These are phyloP conservation scores for Aphanomyces cochlioides DNA, from an alignment of 352 stramenopile genomes.

Conservation along the genomic window DNA sequence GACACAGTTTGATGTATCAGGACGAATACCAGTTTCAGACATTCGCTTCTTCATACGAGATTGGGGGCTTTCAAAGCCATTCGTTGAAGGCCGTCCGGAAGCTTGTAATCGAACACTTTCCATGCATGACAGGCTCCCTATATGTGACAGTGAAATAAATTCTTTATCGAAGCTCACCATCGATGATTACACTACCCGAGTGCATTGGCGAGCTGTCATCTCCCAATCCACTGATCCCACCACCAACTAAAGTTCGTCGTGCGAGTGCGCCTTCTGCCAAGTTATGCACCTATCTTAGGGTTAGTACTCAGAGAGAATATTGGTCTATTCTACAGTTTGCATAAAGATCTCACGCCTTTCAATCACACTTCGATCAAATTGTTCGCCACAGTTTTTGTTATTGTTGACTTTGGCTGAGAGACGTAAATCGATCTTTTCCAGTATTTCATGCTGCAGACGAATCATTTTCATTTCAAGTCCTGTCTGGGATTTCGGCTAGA, in stretches of 20 bases:
- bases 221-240: constrained; percentile 21
- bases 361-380: constrained; percentile 78
- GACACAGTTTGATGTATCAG: constrained; percentile 1
- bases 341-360: constrained; percentile 77
- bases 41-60: constrained; percentile 13
- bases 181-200: not conserved
- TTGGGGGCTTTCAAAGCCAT: constrained; percentile 15
- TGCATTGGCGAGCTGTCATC: constrained; percentile 32
- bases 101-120: constrained; percentile 24
- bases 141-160: not conserved
- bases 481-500: constrained; percentile 1
- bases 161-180: constrained; percentile 2
- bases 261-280: constrained; percentile 72
- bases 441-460: constrained; percentile 48
- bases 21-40: constrained; percentile 32
- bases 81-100: constrained; percentile 1
- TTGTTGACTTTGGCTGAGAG: constrained; percentile 86
- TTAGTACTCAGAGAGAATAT: not conserved
- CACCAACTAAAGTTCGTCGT: constrained; percentile 50
- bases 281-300: constrained; percentile 44
- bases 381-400: constrained; percentile 86
- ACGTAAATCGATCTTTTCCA: constrained; percentile 72
- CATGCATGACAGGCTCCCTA: constrained; percentile 16
- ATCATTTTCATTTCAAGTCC: constrained; percentile 49
- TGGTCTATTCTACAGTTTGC: constrained; percentile 39